Percentiles rank a stretch among this genome's conserved stretches.
Conservation (phyloP, 305 asterid genomes). For the Rubia balearica region DNA sequence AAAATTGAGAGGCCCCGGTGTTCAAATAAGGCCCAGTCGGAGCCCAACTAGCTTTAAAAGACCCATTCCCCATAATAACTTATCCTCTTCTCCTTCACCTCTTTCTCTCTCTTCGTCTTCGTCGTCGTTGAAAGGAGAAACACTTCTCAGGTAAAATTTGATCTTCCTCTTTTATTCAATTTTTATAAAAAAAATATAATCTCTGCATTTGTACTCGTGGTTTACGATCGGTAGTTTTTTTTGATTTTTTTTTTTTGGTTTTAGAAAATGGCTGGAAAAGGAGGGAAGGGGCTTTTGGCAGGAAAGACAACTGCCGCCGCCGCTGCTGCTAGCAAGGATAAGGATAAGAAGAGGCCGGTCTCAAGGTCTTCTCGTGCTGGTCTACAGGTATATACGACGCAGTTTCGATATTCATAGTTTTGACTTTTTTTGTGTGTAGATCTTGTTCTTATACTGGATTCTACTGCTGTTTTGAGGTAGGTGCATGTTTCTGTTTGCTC, state of each 20-base stretch:
- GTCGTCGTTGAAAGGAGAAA: not conserved
- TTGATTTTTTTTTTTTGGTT: not conserved
- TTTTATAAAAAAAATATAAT: no score
- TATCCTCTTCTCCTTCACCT: not conserved
- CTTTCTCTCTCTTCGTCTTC: not conserved
- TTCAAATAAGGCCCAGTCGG: constrained; percentile 16
- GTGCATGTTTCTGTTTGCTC: not conserved
- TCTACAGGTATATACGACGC: constrained; percentile 49
- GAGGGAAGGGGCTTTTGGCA: constrained; percentile 91
- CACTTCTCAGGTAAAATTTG: not conserved
- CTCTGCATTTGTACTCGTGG: not conserved
- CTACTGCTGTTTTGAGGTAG: not conserved
- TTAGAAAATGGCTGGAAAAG: constrained; percentile 79
- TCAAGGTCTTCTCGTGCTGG: constrained; percentile 96
- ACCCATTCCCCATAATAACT: not conserved
- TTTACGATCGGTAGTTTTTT: not conserved
- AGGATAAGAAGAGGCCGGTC: constrained; percentile 73
- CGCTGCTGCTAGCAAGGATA: constrained; percentile 77
- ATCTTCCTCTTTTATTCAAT: not conserved
- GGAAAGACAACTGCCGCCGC: constrained; percentile 85
- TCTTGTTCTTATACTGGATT: not conserved
- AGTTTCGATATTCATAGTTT: not conserved
- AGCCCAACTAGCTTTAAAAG: constrained; percentile 15
- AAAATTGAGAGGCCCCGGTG: not conserved
- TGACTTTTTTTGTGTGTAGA: not conserved